These are phyloP conservation scores for Cryptomeria japonica DNA, from an alignment of 75 land plant genomes.

Conservation along the genomic window DNA sequence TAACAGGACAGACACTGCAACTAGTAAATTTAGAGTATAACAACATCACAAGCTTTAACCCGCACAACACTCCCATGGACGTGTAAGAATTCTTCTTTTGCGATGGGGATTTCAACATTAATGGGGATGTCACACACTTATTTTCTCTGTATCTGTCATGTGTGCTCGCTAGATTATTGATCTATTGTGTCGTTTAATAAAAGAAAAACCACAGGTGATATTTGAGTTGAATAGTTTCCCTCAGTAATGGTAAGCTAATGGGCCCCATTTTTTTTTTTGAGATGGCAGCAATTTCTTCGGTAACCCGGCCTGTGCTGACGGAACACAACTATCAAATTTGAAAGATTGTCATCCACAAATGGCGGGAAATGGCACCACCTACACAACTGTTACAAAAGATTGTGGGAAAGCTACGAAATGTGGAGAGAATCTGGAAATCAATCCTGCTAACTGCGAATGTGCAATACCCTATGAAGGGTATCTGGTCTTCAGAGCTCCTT, in stretches of 20 bases:
- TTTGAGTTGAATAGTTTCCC: too few species aligned
- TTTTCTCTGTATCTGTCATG: too few species aligned
- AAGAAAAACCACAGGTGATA: too few species aligned
- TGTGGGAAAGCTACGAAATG: slow-evolving; percentile 29
- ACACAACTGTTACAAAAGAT: slow-evolving; percentile 24
- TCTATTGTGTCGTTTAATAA: too few species aligned
- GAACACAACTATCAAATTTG: not conserved
- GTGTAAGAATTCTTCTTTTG: too few species aligned
- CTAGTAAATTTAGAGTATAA: slow-evolving; percentile 26
- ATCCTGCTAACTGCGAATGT: slow-evolving; percentile 50
- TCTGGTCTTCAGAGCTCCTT: slow-evolving; percentile 37
- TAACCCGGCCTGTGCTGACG: slow-evolving; percentile 38
- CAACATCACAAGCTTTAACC: not conserved
- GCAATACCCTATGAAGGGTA: slow-evolving; percentile 45
- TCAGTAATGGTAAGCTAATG: not conserved
- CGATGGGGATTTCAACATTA: too few species aligned
- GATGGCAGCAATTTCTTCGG: slow-evolving; percentile 32
- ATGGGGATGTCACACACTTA: too few species aligned
- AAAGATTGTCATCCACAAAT: slow-evolving; percentile 16
- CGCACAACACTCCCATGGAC: too few species aligned
- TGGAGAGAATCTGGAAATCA: slow-evolving; percentile 16
- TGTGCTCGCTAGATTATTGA: not conserved
- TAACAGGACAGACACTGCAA: slow-evolving; percentile 25
- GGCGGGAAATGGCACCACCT: not conserved
- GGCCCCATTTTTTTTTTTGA: not conserved